phyloP scores from a whole-genome alignment of 2,329 filamentous ascomycete genomes.

The Colletotrichum nymphaeae region DNA sequence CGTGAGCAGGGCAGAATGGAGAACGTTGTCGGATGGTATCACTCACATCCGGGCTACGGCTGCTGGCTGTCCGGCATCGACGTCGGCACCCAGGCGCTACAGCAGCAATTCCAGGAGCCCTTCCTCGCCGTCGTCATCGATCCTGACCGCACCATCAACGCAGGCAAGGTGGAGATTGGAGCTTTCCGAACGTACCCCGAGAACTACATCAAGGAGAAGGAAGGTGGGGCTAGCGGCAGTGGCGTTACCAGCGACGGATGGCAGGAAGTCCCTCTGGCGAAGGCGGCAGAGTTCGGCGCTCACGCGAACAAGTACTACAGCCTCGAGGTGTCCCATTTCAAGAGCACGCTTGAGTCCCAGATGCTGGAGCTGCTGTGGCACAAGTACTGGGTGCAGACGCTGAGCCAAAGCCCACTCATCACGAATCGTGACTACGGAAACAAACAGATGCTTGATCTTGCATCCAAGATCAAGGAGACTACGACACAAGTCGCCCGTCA shows the following conservation, averaged over 20 bases:
- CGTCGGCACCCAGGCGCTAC: constrained; percentile 85
- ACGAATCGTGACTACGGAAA: constrained; percentile 94
- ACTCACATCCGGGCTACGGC: constrained; percentile 96
- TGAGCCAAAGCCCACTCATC: constrained; percentile 89
- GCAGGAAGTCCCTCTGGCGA: constrained; percentile 87
- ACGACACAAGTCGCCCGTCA: constrained; percentile 51
- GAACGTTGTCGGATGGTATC: constrained; percentile 98
- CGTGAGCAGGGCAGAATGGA: constrained; percentile 83
- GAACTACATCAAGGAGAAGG: constrained; percentile 67
- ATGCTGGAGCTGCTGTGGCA: constrained; percentile 94
- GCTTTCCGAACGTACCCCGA: constrained; percentile 93
- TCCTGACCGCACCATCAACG: constrained; percentile 92
- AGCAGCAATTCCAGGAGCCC: constrained; percentile 88
- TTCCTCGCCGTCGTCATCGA: constrained; percentile 96
- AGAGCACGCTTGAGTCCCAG: constrained; percentile 88
- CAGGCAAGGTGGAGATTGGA: constrained; percentile 96
- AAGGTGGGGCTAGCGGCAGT: constrained; percentile 39
- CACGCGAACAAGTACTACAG: constrained; percentile 92
- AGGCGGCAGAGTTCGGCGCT: constrained; percentile 95
- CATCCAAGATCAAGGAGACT: constrained; percentile 81
- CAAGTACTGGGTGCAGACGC: constrained; percentile 98
- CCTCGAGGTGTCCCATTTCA: constrained; percentile 92
- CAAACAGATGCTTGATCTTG: constrained; percentile 91
- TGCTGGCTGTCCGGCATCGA: constrained; percentile 99
- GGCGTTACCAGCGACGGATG: constrained; percentile 66